phyloP scores from a whole-genome alignment of 208 protist genomes.

The Acanthamoeba polyphaga region DNA sequence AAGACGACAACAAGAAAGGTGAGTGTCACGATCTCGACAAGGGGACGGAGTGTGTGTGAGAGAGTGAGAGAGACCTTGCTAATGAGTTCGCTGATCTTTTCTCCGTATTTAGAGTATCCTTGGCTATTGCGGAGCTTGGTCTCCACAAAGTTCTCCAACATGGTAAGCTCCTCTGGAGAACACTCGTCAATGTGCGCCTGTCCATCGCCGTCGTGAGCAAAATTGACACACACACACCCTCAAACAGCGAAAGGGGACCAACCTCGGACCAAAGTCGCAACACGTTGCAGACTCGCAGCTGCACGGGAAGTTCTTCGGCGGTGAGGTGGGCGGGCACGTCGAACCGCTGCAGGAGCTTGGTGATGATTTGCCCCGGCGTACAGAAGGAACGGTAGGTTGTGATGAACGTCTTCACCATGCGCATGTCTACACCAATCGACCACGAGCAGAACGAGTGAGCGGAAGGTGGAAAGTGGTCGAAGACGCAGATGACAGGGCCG shows the following conservation, averaged over 20 bases:
- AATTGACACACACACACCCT: no score
- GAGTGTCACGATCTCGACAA: no score
- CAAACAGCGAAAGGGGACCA: no score
- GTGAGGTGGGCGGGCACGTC: constrained; percentile 67
- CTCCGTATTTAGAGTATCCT: constrained; percentile 30
- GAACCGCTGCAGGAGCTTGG: constrained; percentile 75
- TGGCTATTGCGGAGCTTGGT: constrained; percentile 14
- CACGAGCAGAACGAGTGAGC: background rate
- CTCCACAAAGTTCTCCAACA: background rate
- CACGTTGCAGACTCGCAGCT: constrained; percentile 82
- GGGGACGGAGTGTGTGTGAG: background rate
- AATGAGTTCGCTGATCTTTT: constrained; percentile 7
- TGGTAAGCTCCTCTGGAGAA: background rate
- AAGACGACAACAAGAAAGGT: no score
- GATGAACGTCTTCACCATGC: constrained; percentile 81
- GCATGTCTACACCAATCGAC: constrained; percentile 39
- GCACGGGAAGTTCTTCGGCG: constrained; percentile 69
- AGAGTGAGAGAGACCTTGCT: background rate
- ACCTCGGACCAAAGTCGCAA: constrained; percentile 83
- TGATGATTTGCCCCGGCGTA: constrained; percentile 74
- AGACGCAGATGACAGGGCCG: background rate
- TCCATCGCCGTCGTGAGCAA: background rate
- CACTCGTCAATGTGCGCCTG: constrained; percentile 38
- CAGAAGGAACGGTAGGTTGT: constrained; percentile 81
- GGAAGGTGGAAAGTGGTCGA: background rate